Base-by-base conservation (phyloP, 129 eudicot species). In the Heracleum sosnowskyi region DNA sequence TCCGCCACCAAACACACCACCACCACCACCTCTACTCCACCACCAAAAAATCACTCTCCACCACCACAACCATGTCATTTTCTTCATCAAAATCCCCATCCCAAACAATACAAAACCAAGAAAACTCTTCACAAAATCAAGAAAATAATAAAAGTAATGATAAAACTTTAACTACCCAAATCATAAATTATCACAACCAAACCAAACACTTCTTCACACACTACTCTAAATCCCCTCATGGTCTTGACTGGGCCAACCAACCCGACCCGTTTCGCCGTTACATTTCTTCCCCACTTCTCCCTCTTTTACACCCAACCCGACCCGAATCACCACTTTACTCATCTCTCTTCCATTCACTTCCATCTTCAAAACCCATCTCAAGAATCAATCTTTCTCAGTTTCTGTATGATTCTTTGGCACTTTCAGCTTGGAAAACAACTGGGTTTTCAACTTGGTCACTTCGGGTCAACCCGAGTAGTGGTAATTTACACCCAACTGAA, bases 241-340 rank as follows among this genome's bases (percentile, higher is more conserved):
- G 91, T 70, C 94, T 96, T 42, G 97, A 92, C 81, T 90, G 99
- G 99, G 91, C 88, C 24, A 96, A 92, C 79, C 99, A 95, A 73
- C 99, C 99, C 81, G 87, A 92, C 84, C 97, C 97, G 35, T 96
- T 96, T 81, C 94, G 97, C 84, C 93, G 96, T 82, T 96, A 90
- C 87, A 51, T 82, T 81, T 69, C 91, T 79, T 75, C 97, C 80
- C 95, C 95, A 0, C 77, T 89, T 80, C 79, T 85, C 79, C 90
- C 90, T 45, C 93, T 96, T 78, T 80, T 79, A 75, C 99, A 88
- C 85, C 84, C 88, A 7, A 28, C 79, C 6, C 41, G 72, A 44
- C 79, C 82, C 81, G 46, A n/a, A 34, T 18, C 88, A 24, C 93
- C 90, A 20, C 80, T 64, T 3, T 92, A 92, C 83, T 55, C 83